Evolutionary conservation across 306 rosid genomes (phyloP).

Genomic region (Citrullus mucosospermus): DNA sequence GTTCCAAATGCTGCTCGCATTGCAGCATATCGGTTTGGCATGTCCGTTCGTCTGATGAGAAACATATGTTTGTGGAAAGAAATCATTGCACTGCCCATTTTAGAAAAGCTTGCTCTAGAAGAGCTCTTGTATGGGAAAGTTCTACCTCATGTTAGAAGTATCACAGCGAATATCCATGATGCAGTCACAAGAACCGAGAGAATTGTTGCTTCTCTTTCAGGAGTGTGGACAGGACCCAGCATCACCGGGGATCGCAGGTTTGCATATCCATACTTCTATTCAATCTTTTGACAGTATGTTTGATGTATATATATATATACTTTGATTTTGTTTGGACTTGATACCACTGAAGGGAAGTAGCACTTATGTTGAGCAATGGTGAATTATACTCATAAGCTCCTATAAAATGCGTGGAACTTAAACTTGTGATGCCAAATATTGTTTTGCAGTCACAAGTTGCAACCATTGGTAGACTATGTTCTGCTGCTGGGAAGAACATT

Average conservation of each 20-base stretch:
- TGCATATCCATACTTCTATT: background rate
- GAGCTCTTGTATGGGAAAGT: slow-evolving; percentile 71
- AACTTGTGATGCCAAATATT: background rate
- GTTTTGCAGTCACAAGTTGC: slow-evolving; percentile 56
- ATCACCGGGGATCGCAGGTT: slow-evolving; percentile 54
- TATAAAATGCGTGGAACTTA: background rate
- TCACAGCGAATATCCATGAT: slow-evolving; percentile 70
- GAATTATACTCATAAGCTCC: background rate
- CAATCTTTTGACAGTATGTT: background rate
- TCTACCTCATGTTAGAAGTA: slow-evolving; percentile 74
- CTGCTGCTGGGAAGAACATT: slow-evolving; percentile 49
- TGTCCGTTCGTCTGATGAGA: slow-evolving; percentile 76
- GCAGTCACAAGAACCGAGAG: slow-evolving; percentile 85
- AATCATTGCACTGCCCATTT: slow-evolving; percentile 52
- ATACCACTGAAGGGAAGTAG: background rate
- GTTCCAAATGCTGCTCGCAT: slow-evolving; percentile 86
- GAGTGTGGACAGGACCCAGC: slow-evolving; percentile 79
- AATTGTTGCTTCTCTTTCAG: slow-evolving; percentile 61
- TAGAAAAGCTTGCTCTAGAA: slow-evolving; percentile 85
- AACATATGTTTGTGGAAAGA: slow-evolving; percentile 91
- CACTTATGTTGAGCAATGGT: background rate
- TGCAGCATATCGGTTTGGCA: slow-evolving; percentile 84
- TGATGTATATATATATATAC: background rate
- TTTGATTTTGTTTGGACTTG: background rate
- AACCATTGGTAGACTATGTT: slow-evolving; percentile 63